Base-by-base conservation (phyloP, 805 yeast genomes). In the Torulaspora indica region DNA sequence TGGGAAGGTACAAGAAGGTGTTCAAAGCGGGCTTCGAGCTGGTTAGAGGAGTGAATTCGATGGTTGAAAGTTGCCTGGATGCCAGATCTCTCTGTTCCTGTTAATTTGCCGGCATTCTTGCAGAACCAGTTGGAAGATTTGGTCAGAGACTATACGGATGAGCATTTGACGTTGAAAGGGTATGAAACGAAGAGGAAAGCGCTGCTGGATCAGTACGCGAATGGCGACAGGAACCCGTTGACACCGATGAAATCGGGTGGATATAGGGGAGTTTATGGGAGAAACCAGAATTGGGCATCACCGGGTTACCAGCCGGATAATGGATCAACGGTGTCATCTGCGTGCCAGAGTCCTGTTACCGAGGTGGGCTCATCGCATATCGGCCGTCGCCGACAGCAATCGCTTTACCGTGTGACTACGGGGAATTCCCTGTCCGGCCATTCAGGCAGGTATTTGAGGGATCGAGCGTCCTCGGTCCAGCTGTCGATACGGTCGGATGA, bases 101-200 rank as follows among this genome's bases (percentile, higher is more conserved):
- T 67, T 20, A 63, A 67, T 28, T 54, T 71, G 32, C 69, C 76
- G 1, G 58, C 61, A 1, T 59, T 52, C 4, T 42, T 68, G 1
- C 73, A 66, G 40, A 58, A 60, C 27, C 64, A 65, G 49, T 62
- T 80, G 15, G 57, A 61, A 23, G 71, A 68, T 30, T 66, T 80
- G 23, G 68, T 70, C 10, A 56, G 64, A 8, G 86, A 81, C 48
- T 78, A 69, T 48, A 70, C 72, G 51, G 89, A 84, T 28, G 91
- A 88, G 1, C 81, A 81, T 46, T 67, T 85, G 44, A 84, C 93
- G 0, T 81, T 75, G 37, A 85, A 83, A 57, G 91, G 93, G 1
- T 85, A 81, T 58, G 68, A 71, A 34, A 81, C 76, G 53, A 82
- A 79, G 48, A 66, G 86, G 35, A 54, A 56, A 24, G 53, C 50